Evolutionary conservation across 2,329 filamentous ascomycete species (phyloP).

Genomic region (Tympanopsis confertula): DNA sequence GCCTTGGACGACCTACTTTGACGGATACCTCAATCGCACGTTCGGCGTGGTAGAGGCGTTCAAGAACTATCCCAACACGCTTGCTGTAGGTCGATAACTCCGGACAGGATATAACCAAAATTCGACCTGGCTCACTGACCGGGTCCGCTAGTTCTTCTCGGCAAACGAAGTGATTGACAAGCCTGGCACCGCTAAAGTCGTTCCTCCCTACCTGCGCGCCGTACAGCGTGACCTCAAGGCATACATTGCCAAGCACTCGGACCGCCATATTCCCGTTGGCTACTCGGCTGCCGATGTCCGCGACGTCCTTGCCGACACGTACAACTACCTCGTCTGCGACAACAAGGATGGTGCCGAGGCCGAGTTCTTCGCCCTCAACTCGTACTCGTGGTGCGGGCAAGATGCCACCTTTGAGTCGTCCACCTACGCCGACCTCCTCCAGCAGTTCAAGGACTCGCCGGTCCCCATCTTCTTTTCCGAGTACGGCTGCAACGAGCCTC

Average conservation of each 20-base stretch:
- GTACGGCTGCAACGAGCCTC: constrained; percentile 63
- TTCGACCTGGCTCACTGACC: not conserved
- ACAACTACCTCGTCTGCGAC: constrained; percentile 64
- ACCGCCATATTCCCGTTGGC: constrained; percentile 62
- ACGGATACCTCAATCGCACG: constrained; percentile 50
- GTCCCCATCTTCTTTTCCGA: constrained; percentile 77
- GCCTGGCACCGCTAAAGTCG: constrained; percentile 41
- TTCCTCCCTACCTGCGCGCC: constrained; percentile 63
- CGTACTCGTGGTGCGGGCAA: constrained; percentile 60
- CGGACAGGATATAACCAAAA: not conserved
- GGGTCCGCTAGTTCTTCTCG: no score
- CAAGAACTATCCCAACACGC: constrained; percentile 53
- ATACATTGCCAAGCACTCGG: constrained; percentile 62
- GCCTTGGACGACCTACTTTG: constrained; percentile 49
- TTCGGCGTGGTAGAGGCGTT: constrained; percentile 58
- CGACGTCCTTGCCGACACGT: constrained; percentile 60
- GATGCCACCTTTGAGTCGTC: constrained; percentile 50
- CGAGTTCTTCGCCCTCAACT: constrained; percentile 71
- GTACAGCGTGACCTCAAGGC: constrained; percentile 71
- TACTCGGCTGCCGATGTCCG: constrained; percentile 76
- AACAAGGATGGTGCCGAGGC: constrained; percentile 41
- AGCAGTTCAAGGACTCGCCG: constrained; percentile 51
- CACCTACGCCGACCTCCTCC: constrained; percentile 50
- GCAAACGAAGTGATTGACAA: constrained; percentile 71
- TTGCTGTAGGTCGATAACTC: no score